A percentile compares a stretch with the other conserved stretches of the same genome.
These are phyloP conservation scores for Trichocladium antarcticum DNA, from an alignment of 495 filamentous ascomycete species.

Conservation along the genomic window DNA sequence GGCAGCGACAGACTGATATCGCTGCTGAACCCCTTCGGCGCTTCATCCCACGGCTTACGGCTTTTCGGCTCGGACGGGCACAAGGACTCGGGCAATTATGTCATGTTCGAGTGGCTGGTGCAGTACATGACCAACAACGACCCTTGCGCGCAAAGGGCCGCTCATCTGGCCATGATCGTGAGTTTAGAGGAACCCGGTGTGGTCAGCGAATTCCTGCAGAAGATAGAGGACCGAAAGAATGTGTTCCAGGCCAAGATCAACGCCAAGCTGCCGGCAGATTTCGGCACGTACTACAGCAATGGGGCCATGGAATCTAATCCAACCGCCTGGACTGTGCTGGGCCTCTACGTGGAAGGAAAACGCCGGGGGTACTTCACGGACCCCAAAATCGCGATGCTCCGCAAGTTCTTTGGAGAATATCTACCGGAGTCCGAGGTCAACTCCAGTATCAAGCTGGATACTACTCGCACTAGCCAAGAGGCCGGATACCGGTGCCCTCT, in stretches of 20 bases:
- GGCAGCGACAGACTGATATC: neutral
- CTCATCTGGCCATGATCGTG: constrained; percentile 1
- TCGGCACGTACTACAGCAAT: neutral
- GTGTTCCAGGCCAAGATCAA: neutral
- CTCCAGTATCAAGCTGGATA: too few relatives aligned
- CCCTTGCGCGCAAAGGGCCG: neutral
- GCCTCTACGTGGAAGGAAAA: neutral
- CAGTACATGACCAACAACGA: neutral
- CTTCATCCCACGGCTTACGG: neutral
- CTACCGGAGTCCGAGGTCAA: neutral
- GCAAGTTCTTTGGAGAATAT: neutral
- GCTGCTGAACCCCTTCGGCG: neutral
- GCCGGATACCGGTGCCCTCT: too few relatives aligned
- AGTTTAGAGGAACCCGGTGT: neutral
- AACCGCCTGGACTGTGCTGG: neutral
- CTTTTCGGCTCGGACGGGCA: neutral
- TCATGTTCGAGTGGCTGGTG: neutral
- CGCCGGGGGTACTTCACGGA: neutral
- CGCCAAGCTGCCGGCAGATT: neutral
- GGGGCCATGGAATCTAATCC: neutral
- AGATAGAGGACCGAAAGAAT: neutral
- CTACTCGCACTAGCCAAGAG: too few relatives aligned
- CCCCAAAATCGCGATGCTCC: constrained; percentile 1
- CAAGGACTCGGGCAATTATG: neutral
- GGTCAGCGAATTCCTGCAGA: neutral